Conservation (phyloP, 768 basidiomycete genomes). For the Boletus eberwhitei region DNA sequence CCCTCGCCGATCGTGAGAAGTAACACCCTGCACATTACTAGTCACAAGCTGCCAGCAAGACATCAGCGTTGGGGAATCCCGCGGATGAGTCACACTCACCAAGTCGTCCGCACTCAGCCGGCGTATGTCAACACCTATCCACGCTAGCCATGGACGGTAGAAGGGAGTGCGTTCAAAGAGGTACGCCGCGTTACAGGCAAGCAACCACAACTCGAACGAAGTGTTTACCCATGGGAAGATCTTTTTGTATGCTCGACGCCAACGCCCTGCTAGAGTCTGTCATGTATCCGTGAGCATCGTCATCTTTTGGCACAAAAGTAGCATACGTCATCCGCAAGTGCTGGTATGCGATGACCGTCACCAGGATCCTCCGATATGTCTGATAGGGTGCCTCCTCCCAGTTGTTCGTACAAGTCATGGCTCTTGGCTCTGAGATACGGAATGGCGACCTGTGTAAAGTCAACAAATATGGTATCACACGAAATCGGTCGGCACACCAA, state of each 20-base stretch:
- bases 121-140: conserved; percentile 81
- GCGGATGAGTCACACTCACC: conserved; percentile 41
- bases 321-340: conserved; percentile 52
- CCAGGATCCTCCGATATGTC: conserved; percentile 59
- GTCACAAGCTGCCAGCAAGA: conserved; percentile 14
- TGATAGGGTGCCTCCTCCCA: conserved; percentile 77
- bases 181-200: conserved; percentile 84
- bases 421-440: conserved; percentile 89
- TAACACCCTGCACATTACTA: conserved; percentile 11
- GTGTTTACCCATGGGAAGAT: conserved; percentile 83
- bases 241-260: conserved; percentile 63
- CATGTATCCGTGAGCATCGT: conserved; percentile 1
- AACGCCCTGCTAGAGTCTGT: conserved; percentile 51
- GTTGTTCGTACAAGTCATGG: conserved; percentile 84
- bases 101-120: conserved; percentile 77
- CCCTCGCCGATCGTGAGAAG: conserved; percentile 32
- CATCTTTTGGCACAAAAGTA: neutral
- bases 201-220: conserved; percentile 74
- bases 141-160: conserved; percentile 89
- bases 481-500: conserved; percentile 52
- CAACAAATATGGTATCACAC: neutral
- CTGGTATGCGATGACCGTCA: conserved; percentile 42
- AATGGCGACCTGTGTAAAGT: conserved; percentile 57
- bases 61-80: neutral
- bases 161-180: conserved; percentile 82